Percentiles rank a stretch among this genome's conserved stretches.
Evolutionary conservation across 2,329 filamentous ascomycete genomes (phyloP).

Genomic region (Lecanosticta acicola): DNA sequence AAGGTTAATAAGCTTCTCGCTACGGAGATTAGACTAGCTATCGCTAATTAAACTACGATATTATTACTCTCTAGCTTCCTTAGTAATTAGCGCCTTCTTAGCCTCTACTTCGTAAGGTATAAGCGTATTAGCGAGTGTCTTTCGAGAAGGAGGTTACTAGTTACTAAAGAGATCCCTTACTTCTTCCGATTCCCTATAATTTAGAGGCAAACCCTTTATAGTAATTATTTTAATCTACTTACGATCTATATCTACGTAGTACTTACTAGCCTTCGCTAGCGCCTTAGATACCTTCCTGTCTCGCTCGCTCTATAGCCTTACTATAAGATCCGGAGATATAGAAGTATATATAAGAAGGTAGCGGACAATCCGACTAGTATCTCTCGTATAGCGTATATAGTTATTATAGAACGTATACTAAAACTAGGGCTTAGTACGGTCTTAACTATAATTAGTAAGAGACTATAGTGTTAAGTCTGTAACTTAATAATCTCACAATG

Average conservation of each 20-base stretch:
- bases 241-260: not conserved
- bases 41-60: not conserved
- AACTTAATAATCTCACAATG: too few relatives aligned
- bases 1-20: not conserved
- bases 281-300: not conserved
- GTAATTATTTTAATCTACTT: not conserved
- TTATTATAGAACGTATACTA: not conserved
- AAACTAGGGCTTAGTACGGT: not conserved
- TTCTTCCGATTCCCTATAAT: not conserved
- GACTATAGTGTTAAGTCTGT: too few relatives aligned
- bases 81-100: not conserved
- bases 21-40: not conserved
- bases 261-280: not conserved
- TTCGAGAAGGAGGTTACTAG: not conserved
- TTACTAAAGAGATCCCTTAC: not conserved
- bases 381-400: not conserved
- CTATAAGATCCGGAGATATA: not conserved
- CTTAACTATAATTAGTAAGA: not conserved
- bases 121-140: not conserved
- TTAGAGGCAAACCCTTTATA: not conserved
- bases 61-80: not conserved
- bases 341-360: not conserved
- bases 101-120: not conserved
- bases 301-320: not conserved
- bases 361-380: not conserved